Conservation (phyloP, 495 filamentous ascomycete genomes). For the Daldinia caldariorum region DNA sequence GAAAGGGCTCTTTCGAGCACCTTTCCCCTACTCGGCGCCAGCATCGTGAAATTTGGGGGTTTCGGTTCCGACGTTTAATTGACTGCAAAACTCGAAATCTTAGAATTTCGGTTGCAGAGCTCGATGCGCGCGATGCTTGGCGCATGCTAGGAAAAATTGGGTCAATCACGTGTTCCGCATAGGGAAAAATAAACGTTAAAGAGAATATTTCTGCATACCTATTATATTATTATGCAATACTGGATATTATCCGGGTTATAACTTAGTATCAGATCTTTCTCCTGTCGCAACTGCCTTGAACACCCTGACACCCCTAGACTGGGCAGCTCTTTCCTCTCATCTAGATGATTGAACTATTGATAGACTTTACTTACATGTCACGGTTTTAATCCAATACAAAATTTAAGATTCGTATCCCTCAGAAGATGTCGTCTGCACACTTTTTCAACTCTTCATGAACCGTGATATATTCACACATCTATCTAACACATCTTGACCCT, state of each 20-base stretch:
- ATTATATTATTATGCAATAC: neutral
- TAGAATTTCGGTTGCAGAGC: slow-evolving; percentile 19
- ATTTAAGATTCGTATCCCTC: neutral
- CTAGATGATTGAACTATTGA: neutral
- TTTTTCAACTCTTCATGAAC: neutral
- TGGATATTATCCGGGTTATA: neutral
- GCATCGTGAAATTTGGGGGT: slow-evolving; percentile 50
- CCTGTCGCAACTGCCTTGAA: neutral
- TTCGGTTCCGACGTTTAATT: slow-evolving; percentile 26
- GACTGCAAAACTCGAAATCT: slow-evolving; percentile 26
- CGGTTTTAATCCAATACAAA: neutral
- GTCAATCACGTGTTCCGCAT: slow-evolving; percentile 15
- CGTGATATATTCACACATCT: neutral
- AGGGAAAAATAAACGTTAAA: neutral
- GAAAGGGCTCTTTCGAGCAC: slow-evolving; percentile 53
- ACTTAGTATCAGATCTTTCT: neutral
- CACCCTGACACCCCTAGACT: neutral
- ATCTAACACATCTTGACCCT: neutral
- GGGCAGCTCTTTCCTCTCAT: neutral
- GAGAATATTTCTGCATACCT: neutral
- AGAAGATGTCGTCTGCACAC: neutral
- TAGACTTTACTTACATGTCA: neutral
- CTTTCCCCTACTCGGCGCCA: slow-evolving; percentile 59
- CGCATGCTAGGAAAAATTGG: slow-evolving; percentile 16
- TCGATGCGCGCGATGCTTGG: slow-evolving; percentile 36